A percentile compares a stretch with the other conserved stretches of the same genome.
Evolutionary conservation across 2,329 filamentous ascomycete genomes (phyloP).

Genomic region (Xylariaceae sp.): DNA sequence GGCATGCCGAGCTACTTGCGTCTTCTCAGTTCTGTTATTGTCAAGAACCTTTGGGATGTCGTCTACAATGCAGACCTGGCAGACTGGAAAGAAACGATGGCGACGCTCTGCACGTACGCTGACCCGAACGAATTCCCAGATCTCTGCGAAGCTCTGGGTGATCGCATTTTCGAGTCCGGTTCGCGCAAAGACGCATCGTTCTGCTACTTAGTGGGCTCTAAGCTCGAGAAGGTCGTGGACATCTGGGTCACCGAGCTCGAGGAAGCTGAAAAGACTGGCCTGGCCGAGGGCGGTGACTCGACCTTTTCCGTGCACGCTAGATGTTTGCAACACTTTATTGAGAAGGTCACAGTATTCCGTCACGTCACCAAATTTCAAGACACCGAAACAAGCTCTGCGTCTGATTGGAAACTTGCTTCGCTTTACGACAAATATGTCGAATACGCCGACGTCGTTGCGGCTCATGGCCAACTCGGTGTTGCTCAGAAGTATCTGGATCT

Average conservation of each 20-base stretch:
- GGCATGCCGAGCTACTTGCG: slow-evolving; percentile 87
- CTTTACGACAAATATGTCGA: slow-evolving; percentile 94
- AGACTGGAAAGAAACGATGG: slow-evolving; percentile 97
- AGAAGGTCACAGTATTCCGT: slow-evolving; percentile 96
- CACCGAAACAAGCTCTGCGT: slow-evolving; percentile 58
- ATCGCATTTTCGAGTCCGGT: slow-evolving; percentile 73
- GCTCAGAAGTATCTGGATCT: slow-evolving; percentile 90
- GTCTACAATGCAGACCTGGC: slow-evolving; percentile 90
- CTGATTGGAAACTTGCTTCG: slow-evolving; percentile 80
- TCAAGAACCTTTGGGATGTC: slow-evolving; percentile 96
- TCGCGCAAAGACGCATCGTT: slow-evolving; percentile 87
- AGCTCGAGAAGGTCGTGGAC: slow-evolving; percentile 90
- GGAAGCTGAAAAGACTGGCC: slow-evolving; percentile 69
- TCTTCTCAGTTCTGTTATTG: slow-evolving; percentile 81
- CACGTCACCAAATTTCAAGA: slow-evolving; percentile 90
- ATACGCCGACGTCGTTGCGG: slow-evolving; percentile 90
- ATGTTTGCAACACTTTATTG: slow-evolving; percentile 85
- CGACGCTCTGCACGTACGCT: slow-evolving; percentile 89
- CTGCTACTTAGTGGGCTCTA: slow-evolving; percentile 92
- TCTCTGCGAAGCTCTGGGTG: slow-evolving; percentile 89
- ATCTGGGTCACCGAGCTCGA: slow-evolving; percentile 91
- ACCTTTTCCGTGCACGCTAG: slow-evolving; percentile 88
- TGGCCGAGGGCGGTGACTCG: slow-evolving; percentile 66
- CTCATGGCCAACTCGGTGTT: slow-evolving; percentile 76
- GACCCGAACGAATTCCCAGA: slow-evolving; percentile 87